A percentile compares a stretch with the other conserved stretches of the same genome.
These are phyloP conservation scores for Didymella lethalis DNA, from an alignment of 2,329 filamentous ascomycete genomes.

Conservation along the genomic window DNA sequence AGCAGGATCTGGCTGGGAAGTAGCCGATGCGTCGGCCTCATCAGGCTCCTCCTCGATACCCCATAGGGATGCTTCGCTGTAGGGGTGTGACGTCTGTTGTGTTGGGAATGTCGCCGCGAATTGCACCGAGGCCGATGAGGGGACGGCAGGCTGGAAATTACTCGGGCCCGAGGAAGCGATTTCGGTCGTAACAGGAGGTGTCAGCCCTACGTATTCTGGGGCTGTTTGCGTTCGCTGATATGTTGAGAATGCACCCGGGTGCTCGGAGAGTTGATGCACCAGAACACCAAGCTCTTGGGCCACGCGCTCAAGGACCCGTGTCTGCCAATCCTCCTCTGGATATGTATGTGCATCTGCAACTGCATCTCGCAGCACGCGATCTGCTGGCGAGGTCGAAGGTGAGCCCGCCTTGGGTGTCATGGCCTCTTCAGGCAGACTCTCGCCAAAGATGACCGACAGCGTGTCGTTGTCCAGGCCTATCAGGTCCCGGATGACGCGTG, in stretches of 20 bases:
- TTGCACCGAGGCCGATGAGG: conserved; percentile 50
- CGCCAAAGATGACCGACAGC: conserved; percentile 86
- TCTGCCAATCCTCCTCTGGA: conserved; percentile 68
- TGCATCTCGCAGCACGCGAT: conserved; percentile 32
- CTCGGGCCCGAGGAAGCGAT: conserved; percentile 34
- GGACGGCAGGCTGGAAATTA: conserved; percentile 40
- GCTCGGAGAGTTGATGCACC: conserved; percentile 82
- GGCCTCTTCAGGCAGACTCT: conserved; percentile 67
- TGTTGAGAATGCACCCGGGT: conserved; percentile 87
- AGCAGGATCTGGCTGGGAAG: conserved; percentile 44
- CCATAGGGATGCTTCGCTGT: conserved; percentile 67
- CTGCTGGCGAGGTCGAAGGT: conserved; percentile 29
- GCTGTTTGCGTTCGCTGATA: conserved; percentile 68
- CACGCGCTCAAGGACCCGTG: conserved; percentile 81
- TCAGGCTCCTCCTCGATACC: conserved; percentile 70
- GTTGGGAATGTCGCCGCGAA: conserved; percentile 59
- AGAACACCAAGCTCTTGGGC: conserved; percentile 85
- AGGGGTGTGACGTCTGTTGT: conserved; percentile 43
- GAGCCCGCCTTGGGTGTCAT: conserved; percentile 30
- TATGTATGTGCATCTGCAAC: conserved; percentile 42
- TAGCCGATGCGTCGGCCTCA: conserved; percentile 55
- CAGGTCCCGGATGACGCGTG: conserved; percentile 84
- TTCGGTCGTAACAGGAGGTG: conserved; percentile 52
- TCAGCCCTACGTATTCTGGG: conserved; percentile 79
- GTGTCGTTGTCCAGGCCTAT: conserved; percentile 89